These are phyloP conservation scores for Phytophthora macrochlamydospora DNA, from an alignment of 352 stramenopile species.

Conservation along the genomic window DNA sequence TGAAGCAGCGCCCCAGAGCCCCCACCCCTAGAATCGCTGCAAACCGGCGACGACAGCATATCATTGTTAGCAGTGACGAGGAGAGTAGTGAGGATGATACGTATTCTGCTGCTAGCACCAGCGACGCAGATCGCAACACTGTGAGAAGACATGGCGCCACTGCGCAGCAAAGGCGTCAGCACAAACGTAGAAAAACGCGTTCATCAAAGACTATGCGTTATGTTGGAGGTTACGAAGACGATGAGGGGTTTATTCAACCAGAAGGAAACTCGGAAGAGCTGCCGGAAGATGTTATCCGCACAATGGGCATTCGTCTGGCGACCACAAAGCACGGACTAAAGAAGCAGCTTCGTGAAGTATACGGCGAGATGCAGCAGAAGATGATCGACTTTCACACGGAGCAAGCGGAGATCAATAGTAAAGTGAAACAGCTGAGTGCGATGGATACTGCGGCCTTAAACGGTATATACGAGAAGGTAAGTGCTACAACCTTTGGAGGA, in stretches of 20 bases:
- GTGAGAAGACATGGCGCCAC: not conserved
- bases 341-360: constrained; percentile 41
- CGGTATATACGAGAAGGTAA: constrained; percentile 36
- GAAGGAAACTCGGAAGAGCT: constrained; percentile 78
- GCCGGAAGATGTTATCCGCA: constrained; percentile 73
- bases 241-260: constrained; percentile 81
- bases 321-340: constrained; percentile 42
- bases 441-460: constrained; percentile 37
- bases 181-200: constrained; percentile 13
- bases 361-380: constrained; percentile 32
- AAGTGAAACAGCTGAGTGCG: constrained; percentile 21
- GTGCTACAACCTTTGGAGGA: no score
- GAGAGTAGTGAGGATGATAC: constrained; percentile 27
- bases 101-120: constrained; percentile 5
- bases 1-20: not conserved
- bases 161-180: not conserved
- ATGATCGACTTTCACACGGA: constrained; percentile 38
- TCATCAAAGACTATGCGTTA: constrained; percentile 46
- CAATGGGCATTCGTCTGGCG: constrained; percentile 52
- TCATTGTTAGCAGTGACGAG: constrained; percentile 49
- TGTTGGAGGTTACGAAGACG: constrained; percentile 75
- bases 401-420: constrained; percentile 24
- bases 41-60: constrained; percentile 33
- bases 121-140: not conserved
- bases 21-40: constrained; percentile 4